Percentiles rank a stretch among this genome's conserved stretches.
Evolutionary conservation across 768 basidiomycete genomes (phyloP).

Genomic region (Paxillus involutus): DNA sequence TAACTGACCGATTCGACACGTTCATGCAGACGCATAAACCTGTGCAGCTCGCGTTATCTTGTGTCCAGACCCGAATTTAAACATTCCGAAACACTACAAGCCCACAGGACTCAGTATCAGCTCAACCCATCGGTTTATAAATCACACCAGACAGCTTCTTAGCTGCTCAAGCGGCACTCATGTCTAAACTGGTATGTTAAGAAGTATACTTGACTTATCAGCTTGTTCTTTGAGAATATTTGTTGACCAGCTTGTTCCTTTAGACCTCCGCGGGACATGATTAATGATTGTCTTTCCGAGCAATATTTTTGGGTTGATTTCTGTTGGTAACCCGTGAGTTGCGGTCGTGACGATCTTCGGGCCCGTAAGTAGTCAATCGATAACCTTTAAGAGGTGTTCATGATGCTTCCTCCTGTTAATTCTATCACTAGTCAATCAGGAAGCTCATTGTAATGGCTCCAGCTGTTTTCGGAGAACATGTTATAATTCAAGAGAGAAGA

Average conservation of each 20-base stretch:
- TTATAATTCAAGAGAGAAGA: slow-evolving; percentile 29
- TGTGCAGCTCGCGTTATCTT: background rate
- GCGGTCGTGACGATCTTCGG: background rate
- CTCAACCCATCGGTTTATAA: background rate
- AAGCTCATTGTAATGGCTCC: slow-evolving; percentile 8
- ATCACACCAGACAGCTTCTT: slow-evolving; percentile 13
- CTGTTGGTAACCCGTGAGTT: background rate
- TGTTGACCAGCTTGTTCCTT: slow-evolving; percentile 14
- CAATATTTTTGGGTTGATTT: slow-evolving; percentile 2
- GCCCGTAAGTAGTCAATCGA: slow-evolving; percentile 19
- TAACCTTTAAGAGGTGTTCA: slow-evolving; percentile 13
- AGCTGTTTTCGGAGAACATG: slow-evolving; percentile 16
- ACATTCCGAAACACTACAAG: background rate
- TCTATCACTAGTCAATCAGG: slow-evolving; percentile 5
- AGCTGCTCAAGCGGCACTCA: slow-evolving; percentile 22
- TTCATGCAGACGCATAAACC: too few species aligned
- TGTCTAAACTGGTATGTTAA: slow-evolving; percentile 17
- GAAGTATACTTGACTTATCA: slow-evolving; percentile 22
- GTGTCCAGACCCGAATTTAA: background rate
- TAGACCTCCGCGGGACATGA: slow-evolving; percentile 3
- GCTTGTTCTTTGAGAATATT: slow-evolving; percentile 8
- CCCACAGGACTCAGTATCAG: background rate
- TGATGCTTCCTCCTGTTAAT: slow-evolving; percentile 4
- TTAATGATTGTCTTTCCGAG: background rate
- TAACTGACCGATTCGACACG: background rate